Evolutionary conservation across 106 monocot genomes (phyloP).

Genomic region (Acorus gramineus): DNA sequence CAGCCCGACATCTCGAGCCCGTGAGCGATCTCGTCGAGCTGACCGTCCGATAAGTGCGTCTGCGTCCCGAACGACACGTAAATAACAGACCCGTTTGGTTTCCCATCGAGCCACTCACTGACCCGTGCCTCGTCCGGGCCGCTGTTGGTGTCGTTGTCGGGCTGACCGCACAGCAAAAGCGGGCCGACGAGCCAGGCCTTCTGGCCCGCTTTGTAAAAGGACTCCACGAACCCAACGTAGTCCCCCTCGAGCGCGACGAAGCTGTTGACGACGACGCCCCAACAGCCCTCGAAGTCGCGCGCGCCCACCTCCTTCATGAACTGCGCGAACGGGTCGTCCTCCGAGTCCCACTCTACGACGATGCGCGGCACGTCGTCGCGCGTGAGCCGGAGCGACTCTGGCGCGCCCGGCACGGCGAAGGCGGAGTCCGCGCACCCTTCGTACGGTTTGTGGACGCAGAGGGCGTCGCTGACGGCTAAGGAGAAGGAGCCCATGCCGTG

Average conservation of each 20-base stretch:
- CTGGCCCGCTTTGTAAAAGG: slow-evolving; percentile 2
- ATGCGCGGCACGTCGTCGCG: too few relatives aligned
- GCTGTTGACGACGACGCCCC: slow-evolving; percentile 36
- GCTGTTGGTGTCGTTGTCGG: slow-evolving; percentile 10
- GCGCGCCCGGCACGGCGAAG: too few relatives aligned
- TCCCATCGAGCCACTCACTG: slow-evolving; percentile 31
- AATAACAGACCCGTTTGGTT: slow-evolving; percentile 30
- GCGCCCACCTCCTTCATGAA: not conserved
- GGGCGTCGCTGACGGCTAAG: too few relatives aligned
- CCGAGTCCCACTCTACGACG: not conserved
- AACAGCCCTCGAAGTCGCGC: slow-evolving; percentile 4
- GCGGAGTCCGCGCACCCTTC: too few relatives aligned
- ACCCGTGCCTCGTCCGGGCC: slow-evolving; percentile 11
- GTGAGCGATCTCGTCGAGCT: slow-evolving; percentile 28
- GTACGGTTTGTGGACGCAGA: too few relatives aligned
- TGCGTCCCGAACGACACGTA: slow-evolving; percentile 50
- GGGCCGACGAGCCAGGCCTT: slow-evolving; percentile 48
- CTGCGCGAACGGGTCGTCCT: not conserved
- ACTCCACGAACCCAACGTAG: slow-evolving; percentile 25
- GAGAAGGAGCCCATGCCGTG: not conserved
- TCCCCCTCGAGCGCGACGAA: slow-evolving; percentile 37
- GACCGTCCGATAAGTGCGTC: slow-evolving; percentile 12
- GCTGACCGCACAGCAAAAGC: slow-evolving; percentile 7
- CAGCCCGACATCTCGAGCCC: slow-evolving; percentile 28
- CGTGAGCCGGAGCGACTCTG: too few relatives aligned